A percentile compares a stretch with the other conserved stretches of the same genome.
phyloP scores from a whole-genome alignment of 768 basidiomycete species.

The Boletus insuetus region DNA sequence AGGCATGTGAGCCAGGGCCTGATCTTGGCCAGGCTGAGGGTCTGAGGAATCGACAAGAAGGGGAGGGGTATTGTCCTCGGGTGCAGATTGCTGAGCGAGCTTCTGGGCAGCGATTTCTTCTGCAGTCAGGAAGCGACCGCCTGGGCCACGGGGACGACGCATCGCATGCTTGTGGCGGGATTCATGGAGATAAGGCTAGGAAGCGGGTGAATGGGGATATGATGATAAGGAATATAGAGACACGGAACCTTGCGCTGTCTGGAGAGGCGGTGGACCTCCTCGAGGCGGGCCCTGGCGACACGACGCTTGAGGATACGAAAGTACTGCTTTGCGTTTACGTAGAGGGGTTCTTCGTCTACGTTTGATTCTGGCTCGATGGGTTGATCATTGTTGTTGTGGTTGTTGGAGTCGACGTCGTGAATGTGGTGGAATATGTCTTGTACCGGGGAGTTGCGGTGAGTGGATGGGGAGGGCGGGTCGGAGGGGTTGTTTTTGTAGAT shows the following conservation, averaged over 20 bases:
- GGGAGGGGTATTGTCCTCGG: conserved; percentile 20
- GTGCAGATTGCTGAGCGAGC: conserved; percentile 32
- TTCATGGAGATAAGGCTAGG: conserved; percentile 95
- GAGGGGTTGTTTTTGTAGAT: conserved; percentile 33
- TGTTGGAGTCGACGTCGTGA: conserved; percentile 17
- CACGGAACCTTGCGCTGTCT: conserved; percentile 80
- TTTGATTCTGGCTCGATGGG: conserved; percentile 35
- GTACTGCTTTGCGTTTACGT: conserved; percentile 99
- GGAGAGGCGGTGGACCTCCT: conserved; percentile 91
- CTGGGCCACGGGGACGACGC: conserved; percentile 94
- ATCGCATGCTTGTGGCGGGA: conserved; percentile 98
- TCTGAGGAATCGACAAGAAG: conserved; percentile 19
- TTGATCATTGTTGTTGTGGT: conserved; percentile 16
- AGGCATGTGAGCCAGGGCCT: not conserved
- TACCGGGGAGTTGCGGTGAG: conserved; percentile 26
- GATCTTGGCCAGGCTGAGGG: conserved; percentile 10
- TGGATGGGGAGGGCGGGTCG: conserved; percentile 28
- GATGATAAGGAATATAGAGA: not conserved
- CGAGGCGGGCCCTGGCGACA: conserved; percentile 84
- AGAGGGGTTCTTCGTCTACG: conserved; percentile 94
- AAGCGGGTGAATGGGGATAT: conserved; percentile 9
- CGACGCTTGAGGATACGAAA: conserved; percentile 96
- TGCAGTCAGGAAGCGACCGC: conserved; percentile 95
- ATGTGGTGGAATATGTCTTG: conserved; percentile 33
- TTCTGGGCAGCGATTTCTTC: conserved; percentile 91